Conservation (phyloP, 306 rosid species). For the Begonia masoniana region DNA sequence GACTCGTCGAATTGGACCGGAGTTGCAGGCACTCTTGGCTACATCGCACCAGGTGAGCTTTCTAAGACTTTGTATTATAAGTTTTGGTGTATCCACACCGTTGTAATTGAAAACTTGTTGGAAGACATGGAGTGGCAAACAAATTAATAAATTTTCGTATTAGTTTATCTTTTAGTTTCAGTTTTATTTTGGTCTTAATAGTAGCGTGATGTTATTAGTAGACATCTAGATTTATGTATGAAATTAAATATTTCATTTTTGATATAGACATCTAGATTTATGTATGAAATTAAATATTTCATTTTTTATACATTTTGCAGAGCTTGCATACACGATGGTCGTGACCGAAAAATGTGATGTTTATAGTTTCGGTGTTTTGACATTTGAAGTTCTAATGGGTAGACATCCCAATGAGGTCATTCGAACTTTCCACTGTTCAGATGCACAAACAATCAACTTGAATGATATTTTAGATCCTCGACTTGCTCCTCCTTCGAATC, state of each 20-base stretch:
- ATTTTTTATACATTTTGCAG: neutral
- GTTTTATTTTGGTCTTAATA: too few species aligned
- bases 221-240: too few species aligned
- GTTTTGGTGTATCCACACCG: too few species aligned
- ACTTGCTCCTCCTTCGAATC: neutral
- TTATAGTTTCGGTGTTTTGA: conserved; percentile 5
- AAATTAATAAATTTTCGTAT: too few species aligned
- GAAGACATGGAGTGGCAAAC: too few species aligned
- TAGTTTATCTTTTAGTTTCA: too few species aligned
- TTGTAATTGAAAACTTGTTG: too few species aligned
- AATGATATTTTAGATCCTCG: conserved; percentile 8
- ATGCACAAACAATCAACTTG: neutral
- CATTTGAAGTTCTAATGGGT: conserved; percentile 9
- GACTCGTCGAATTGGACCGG: conserved; percentile 26
- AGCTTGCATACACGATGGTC: conserved; percentile 11
- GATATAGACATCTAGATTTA: too few species aligned
- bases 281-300: too few species aligned
- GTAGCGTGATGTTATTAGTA: too few species aligned
- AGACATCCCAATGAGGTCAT: conserved; percentile 8
- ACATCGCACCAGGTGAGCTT: conserved; percentile 34
- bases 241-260: too few species aligned
- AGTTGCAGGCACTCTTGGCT: conserved; percentile 32
- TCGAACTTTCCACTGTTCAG: neutral
- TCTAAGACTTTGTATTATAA: neutral
- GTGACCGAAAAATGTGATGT: conserved; percentile 8